Conservation (phyloP, 139 green algal species). For the Microglena sp. region DNA sequence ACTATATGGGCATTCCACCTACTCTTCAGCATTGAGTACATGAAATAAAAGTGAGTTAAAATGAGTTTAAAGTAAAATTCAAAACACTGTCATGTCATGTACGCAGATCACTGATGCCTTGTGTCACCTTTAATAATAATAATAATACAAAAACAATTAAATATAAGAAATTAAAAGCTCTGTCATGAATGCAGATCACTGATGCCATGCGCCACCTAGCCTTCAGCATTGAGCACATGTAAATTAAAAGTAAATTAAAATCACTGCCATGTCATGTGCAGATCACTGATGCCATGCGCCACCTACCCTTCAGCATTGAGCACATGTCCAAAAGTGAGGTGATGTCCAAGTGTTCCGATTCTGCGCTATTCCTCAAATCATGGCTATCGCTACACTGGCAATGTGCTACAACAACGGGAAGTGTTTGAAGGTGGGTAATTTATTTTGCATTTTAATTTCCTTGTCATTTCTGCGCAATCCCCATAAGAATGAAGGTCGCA, state of each 20-base stretch:
- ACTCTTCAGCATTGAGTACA: constrained; percentile 51
- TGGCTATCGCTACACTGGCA: constrained; percentile 85
- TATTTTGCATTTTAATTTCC: no score
- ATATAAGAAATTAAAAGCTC: no score
- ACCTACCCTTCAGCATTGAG: constrained; percentile 55
- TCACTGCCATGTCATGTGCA: no score
- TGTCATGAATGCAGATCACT: no score
- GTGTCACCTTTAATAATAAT: no score
- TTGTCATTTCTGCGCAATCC: background rate
- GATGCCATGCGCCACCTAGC: no score
- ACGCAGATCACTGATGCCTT: no score
- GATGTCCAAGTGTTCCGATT: constrained; percentile 82
- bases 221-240: no score
- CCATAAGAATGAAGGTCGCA: background rate
- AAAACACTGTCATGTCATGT: no score
- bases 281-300: constrained; percentile 68
- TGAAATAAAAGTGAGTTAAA: constrained; percentile 46
- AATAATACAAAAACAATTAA: no score
- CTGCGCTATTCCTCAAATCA: constrained; percentile 95
- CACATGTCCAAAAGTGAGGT: constrained; percentile 69
- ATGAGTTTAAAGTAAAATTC: background rate
- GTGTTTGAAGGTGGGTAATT: constrained; percentile 77
- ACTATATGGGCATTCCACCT: constrained; percentile 74
- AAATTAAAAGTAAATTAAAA: constrained; percentile 34
- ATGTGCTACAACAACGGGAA: constrained; percentile 89